These are phyloP conservation scores for Daldinia caldariorum DNA, from an alignment of 495 filamentous ascomycete genomes.

Conservation along the genomic window DNA sequence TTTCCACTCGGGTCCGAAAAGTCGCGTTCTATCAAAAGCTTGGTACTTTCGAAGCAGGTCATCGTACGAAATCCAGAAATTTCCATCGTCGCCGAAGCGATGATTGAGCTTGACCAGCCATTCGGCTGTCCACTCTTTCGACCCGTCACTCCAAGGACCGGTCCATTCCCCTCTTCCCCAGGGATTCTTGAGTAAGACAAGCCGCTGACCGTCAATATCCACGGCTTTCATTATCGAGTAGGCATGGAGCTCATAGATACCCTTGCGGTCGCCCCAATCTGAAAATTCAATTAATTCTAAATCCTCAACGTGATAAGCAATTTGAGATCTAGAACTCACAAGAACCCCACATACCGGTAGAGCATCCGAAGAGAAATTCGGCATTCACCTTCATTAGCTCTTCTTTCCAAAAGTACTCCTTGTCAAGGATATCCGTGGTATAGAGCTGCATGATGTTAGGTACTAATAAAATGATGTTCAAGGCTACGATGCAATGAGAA, in stretches of 20 bases:
- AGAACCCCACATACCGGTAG: slow-evolving; percentile 69
- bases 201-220: slow-evolving; percentile 76
- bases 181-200: slow-evolving; percentile 85
- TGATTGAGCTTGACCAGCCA: slow-evolving; percentile 84
- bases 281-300: too few relatives aligned
- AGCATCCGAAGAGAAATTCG: slow-evolving; percentile 88
- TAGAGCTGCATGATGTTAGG: slow-evolving; percentile 64
- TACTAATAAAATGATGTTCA: not conserved
- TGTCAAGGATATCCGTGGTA: slow-evolving; percentile 85
- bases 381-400: slow-evolving; percentile 86
- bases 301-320: too few relatives aligned
- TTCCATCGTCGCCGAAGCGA: slow-evolving; percentile 89
- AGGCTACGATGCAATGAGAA: not conserved
- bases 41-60: slow-evolving; percentile 87
- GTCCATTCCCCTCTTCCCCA: slow-evolving; percentile 90
- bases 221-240: slow-evolving; percentile 88
- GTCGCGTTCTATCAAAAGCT: slow-evolving; percentile 84
- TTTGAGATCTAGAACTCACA: slow-evolving; percentile 26
- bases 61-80: slow-evolving; percentile 74
- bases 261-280: slow-evolving; percentile 67
- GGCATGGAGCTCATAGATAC: slow-evolving; percentile 83
- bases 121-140: slow-evolving; percentile 89
- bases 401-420: slow-evolving; percentile 86
- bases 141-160: slow-evolving; percentile 87
- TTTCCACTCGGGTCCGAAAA: slow-evolving; percentile 86